Evolutionary conservation across 225 moss, liverwort and hornwort species (phyloP).

Genomic region (Bryoerythrophyllum caledonicum): DNA sequence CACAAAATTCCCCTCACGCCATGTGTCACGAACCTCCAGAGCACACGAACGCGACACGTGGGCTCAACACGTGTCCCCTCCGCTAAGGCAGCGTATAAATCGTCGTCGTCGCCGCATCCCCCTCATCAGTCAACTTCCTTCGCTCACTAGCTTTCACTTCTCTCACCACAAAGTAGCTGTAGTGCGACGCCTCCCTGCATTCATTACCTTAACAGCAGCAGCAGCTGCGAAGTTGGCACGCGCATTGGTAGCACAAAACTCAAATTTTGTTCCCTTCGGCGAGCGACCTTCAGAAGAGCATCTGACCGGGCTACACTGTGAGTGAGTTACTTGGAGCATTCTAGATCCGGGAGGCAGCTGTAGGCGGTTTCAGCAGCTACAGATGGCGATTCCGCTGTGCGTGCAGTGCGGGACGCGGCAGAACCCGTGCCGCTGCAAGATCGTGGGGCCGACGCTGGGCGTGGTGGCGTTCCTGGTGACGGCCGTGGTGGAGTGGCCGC

Average conservation of each 20-base stretch:
- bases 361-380: background rate
- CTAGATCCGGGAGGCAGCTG: too few species aligned
- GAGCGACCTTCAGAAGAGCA: background rate
- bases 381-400: constrained; percentile 62
- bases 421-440: constrained; percentile 69
- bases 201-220: too few species aligned
- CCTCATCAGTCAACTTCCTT: background rate
- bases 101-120: background rate
- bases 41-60: background rate
- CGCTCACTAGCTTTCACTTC: background rate
- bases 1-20: too few species aligned
- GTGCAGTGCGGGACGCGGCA: constrained; percentile 55
- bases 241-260: background rate
- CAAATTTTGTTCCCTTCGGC: background rate
- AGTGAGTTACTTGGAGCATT: background rate
- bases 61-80: background rate
- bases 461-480: constrained; percentile 54
- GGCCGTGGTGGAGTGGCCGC: constrained; percentile 68
- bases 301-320: background rate
- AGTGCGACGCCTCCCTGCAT: background rate
- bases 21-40: background rate
- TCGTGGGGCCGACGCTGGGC: constrained; percentile 65
- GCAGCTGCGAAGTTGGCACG: too few species aligned
- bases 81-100: background rate
- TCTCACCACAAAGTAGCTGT: background rate